phyloP scores from a whole-genome alignment of 345 rosid genomes.

The Mangifera indica region DNA sequence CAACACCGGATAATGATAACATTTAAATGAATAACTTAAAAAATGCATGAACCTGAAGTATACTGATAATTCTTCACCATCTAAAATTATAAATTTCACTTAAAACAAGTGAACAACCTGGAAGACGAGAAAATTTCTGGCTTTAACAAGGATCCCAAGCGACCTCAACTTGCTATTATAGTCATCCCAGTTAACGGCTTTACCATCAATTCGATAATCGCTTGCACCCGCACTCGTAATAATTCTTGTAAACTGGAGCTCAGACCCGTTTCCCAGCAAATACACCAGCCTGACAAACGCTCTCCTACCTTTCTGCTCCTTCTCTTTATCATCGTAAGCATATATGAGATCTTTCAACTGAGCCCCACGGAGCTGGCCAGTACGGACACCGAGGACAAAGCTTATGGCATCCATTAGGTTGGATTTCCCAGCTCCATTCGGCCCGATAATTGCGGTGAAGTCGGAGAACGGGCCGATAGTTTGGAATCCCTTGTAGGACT shows the following conservation, averaged over 20 bases:
- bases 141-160: slow-evolving; percentile 92
- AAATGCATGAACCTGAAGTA: not conserved
- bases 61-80: not conserved
- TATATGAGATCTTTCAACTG: slow-evolving; percentile 95
- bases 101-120: slow-evolving; percentile 52
- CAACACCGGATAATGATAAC: not conserved
- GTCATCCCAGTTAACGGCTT: slow-evolving; percentile 82
- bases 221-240: slow-evolving; percentile 78
- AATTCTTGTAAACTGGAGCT: slow-evolving; percentile 73
- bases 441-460: slow-evolving; percentile 97
- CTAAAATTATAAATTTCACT: not conserved
- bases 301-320: slow-evolving; percentile 81
- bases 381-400: slow-evolving; percentile 94
- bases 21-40: not conserved
- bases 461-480: slow-evolving; percentile 88
- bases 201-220: slow-evolving; percentile 80
- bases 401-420: slow-evolving; percentile 99
- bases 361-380: slow-evolving; percentile 93
- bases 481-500: slow-evolving; percentile 90
- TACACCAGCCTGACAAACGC: slow-evolving; percentile 86
- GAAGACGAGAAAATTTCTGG: slow-evolving; percentile 92
- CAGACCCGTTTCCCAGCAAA: slow-evolving; percentile 59
- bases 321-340: slow-evolving; percentile 88
- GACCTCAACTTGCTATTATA: slow-evolving; percentile 71
- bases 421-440: slow-evolving; percentile 96